Evolutionary conservation across 129 eudicot species (phyloP).

Genomic region (Lactuca saligna): DNA sequence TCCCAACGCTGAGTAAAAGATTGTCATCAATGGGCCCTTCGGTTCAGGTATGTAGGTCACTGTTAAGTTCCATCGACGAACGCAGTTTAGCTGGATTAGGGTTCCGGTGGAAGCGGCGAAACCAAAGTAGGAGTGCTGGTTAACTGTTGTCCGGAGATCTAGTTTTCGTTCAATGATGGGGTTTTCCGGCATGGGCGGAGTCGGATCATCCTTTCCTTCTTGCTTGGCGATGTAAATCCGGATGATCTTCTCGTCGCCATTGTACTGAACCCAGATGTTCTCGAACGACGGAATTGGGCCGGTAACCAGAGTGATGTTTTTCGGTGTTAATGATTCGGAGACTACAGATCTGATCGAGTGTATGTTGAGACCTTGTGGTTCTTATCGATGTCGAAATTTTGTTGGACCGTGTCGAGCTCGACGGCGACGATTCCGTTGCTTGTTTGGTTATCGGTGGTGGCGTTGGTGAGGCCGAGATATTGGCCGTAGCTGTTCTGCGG

Average conservation of each 20-base stretch:
- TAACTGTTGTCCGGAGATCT: slow-evolving; percentile 41
- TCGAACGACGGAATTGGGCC: slow-evolving; percentile 26
- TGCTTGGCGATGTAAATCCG: slow-evolving; percentile 59
- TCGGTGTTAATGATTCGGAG: slow-evolving; percentile 11
- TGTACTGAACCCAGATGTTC: slow-evolving; percentile 65
- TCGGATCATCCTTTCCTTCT: neutral
- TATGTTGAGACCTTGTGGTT: slow-evolving; percentile 64
- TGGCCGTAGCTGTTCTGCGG: slow-evolving; percentile 54
- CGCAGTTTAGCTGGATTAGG: slow-evolving; percentile 51
- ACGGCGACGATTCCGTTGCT: slow-evolving; percentile 60
- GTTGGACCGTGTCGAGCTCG: slow-evolving; percentile 68
- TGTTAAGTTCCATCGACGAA: slow-evolving; percentile 68
- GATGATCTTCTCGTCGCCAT: slow-evolving; percentile 46
- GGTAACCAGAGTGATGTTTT: slow-evolving; percentile 44
- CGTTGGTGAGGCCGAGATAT: slow-evolving; percentile 70
- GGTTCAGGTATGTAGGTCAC: slow-evolving; percentile 34
- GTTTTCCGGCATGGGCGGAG: slow-evolving; percentile 46
- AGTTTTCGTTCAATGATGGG: slow-evolving; percentile 47
- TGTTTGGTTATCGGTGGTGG: slow-evolving; percentile 37
- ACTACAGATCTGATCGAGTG: slow-evolving; percentile 45
- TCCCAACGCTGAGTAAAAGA: slow-evolving; percentile 46
- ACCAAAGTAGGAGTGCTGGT: slow-evolving; percentile 55
- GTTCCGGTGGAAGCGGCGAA: slow-evolving; percentile 85
- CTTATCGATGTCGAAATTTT: slow-evolving; percentile 56
- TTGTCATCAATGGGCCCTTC: slow-evolving; percentile 14